Evolutionary conservation across 2,329 filamentous ascomycete species (phyloP), one percentile per base, ranked within the genome.

Genomic region (Nakataea oryzae): DNA sequence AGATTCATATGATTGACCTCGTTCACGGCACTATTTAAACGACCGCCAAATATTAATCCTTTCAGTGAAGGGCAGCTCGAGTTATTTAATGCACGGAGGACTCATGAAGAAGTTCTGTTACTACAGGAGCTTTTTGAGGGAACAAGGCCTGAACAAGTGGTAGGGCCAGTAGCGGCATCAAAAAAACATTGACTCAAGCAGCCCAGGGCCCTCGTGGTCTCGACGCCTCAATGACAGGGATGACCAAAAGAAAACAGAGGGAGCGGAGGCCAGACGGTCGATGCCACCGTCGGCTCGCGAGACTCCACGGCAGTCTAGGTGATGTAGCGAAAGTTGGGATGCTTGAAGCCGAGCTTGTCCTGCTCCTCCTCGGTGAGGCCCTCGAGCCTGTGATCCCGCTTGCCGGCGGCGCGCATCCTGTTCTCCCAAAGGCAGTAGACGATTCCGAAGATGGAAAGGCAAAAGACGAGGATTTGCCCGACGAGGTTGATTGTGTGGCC

Each of bases 251-350:
- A n/a, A n/a, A 50, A 50, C 11, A 17, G 7, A 50, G 21, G 21
- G 34, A 50, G 41, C 21, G 41, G 41, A 9, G 21, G 41, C 21
- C 41, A 50, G n/a, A n/a, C 3, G 6, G 41, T n/a, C 21, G 17
- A 50, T 8, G 7, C 21, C 2, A 50, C 9, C n/a, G n/a, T n/a
- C n/a, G n/a, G n/a, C n/a, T n/a, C n/a, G 21, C 21, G 11, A 50
- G 41, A 11, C 21, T 8, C 8, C 17, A 11, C 8, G 41, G 21
- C 6, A 21, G 8, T 24, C 41, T 70, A 81, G 21, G 78, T 73
- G 63, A 84, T 84, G 67, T 83, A 85, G 47, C 79, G 75, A 70
- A 83, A 85, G 28, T 77, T 76, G 1, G 83, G 83, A 67, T 85
- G 81, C 54, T 75, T 71, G 65, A 82, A 80, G 1, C 82, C 83